Percentiles rank a stretch among this genome's conserved stretches.
phyloP scores from a whole-genome alignment of 169 alveolate genomes.

The Plasmodium relictum region DNA sequence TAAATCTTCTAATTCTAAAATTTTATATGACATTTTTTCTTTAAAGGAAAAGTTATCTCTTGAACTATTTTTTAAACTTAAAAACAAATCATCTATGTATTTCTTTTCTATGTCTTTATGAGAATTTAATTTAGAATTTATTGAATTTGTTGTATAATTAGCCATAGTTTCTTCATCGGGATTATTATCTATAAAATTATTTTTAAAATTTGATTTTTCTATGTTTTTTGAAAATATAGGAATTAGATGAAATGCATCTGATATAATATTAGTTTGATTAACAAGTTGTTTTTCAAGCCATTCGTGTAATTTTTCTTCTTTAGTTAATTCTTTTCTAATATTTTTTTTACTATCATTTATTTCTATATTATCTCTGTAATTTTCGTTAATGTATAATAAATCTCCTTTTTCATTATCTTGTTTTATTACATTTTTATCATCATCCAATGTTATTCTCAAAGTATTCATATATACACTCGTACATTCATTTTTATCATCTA shows the following conservation, averaged over 20 bases:
- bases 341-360: neutral
- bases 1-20: constrained; percentile 6
- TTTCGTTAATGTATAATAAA: neutral
- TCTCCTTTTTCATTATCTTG: neutral
- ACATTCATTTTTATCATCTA: neutral
- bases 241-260: constrained; percentile 44
- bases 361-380: neutral
- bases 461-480: neutral
- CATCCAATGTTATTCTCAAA: neutral
- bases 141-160: no score
- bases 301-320: constrained; percentile 58
- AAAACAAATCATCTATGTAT: neutral
- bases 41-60: constrained; percentile 20
- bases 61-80: neutral
- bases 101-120: no score
- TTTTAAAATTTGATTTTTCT: neutral
- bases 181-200: no score
- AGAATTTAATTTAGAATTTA: no score
- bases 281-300: constrained; percentile 54
- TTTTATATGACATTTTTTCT: constrained; percentile 33
- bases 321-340: constrained; percentile 19
- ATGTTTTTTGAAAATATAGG: neutral
- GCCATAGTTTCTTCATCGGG: no score
- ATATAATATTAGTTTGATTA: constrained; percentile 44
- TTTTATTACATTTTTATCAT: constrained; percentile 1